These are phyloP conservation scores for Zygosaccharomyces rouxii DNA, from an alignment of 805 yeast species.

Conservation along the genomic window DNA sequence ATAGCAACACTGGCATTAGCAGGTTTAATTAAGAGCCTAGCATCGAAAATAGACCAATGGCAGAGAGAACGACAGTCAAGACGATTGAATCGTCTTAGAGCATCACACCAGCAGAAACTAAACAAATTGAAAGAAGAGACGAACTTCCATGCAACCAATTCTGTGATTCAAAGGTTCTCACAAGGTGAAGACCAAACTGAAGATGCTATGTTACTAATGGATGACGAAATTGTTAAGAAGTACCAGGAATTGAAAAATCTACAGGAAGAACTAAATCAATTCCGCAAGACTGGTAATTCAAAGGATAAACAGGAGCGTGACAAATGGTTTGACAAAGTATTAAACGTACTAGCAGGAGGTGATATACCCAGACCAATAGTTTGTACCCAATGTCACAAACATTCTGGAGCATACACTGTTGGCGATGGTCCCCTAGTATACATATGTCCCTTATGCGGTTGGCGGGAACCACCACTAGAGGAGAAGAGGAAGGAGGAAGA, in stretches of 20 bases:
- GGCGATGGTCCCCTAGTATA: constrained; percentile 21
- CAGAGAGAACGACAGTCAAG: constrained; percentile 14
- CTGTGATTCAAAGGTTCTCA: constrained; percentile 61
- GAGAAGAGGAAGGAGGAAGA: constrained; percentile 7
- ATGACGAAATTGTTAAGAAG: constrained; percentile 41
- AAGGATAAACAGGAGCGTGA: constrained; percentile 28
- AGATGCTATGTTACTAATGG: constrained; percentile 43
- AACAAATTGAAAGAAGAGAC: constrained; percentile 68
- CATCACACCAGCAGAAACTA: constrained; percentile 49
- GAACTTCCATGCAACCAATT: constrained; percentile 69
- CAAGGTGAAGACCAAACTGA: constrained; percentile 47
- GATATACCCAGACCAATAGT: constrained; percentile 21
- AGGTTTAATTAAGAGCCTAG: constrained; percentile 9
- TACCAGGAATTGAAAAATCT: constrained; percentile 39
- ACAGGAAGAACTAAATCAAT: constrained; percentile 28
- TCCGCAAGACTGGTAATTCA: constrained; percentile 16
- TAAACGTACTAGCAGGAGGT: constrained; percentile 31
- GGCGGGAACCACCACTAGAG: constrained; percentile 9
- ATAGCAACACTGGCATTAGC: constrained; percentile 5
- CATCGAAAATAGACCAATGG: constrained; percentile 10
- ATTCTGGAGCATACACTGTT: constrained; percentile 26
- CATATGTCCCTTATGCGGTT: constrained; percentile 30
- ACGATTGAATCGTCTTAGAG: constrained; percentile 36
- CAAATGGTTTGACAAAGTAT: constrained; percentile 35
- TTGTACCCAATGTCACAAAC: constrained; percentile 26